Percentiles rank a stretch among this genome's conserved stretches.
phyloP scores from a whole-genome alignment of 768 basidiomycete genomes.

The Coprinopsis strossmayeri region DNA sequence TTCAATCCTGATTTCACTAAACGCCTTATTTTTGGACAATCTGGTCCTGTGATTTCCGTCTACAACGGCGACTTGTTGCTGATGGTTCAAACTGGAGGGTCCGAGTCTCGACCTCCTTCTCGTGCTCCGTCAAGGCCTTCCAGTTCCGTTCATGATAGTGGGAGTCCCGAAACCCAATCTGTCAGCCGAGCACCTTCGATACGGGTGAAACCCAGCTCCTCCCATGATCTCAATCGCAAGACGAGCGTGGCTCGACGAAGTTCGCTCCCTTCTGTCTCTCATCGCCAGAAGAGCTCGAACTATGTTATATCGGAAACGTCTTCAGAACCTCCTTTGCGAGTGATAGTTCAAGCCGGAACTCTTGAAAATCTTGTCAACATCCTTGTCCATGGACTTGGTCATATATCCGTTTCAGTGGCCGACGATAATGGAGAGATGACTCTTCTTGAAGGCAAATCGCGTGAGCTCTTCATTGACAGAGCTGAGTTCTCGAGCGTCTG shows the following conservation, averaged over 20 bases:
- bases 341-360: constrained; percentile 74
- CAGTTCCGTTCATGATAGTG: constrained; percentile 47
- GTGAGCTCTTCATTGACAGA: constrained; percentile 67
- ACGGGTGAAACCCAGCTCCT: constrained; percentile 66
- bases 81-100: constrained; percentile 51
- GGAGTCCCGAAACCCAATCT: constrained; percentile 28
- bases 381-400: constrained; percentile 70
- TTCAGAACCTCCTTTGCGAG: constrained; percentile 66
- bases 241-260: constrained; percentile 66
- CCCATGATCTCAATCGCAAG: constrained; percentile 70
- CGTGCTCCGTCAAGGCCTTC: constrained; percentile 64
- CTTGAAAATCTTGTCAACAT: constrained; percentile 68
- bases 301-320: constrained; percentile 55
- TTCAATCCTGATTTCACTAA: constrained; percentile 25
- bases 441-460: constrained; percentile 63
- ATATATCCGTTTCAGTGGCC: constrained; percentile 72
- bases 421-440: constrained; percentile 88
- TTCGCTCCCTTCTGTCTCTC: constrained; percentile 73
- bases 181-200: constrained; percentile 65
- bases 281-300: constrained; percentile 50
- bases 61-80: constrained; percentile 71
- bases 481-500: constrained; percentile 69
- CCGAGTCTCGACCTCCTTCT: constrained; percentile 55
- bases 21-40: constrained; percentile 38
- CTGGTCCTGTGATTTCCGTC: constrained; percentile 66